Evolutionary conservation across 768 basidiomycete species (phyloP), one percentile per base, ranked within the genome.

Genomic region (Multifurca ochricompacta): DNA sequence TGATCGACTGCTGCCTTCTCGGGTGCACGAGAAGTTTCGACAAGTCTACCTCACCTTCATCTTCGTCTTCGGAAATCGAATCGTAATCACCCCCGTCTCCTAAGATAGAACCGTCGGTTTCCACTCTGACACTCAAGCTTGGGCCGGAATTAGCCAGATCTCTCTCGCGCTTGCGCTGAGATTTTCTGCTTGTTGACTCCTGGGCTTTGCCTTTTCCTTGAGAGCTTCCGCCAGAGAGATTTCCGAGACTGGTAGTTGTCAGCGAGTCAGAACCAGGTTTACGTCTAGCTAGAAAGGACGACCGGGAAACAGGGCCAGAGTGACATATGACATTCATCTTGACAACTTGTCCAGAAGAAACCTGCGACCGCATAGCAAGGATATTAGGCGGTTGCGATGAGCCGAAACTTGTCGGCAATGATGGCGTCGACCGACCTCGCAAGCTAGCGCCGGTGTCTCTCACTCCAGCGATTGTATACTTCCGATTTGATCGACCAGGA

Each of bases 1-100:
- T 78, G 58, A 88, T 87, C 16, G 85, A 87, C 55, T 81, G 76
- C 63, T 89, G 86, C 25, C 86, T 73, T 65, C 81, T 85, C 18
- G 87, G 76, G 7, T 80, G 83, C 25, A 85, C 79, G 32, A 89
- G 78, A 51, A 88, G 74, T 25, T 76, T 75, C 14, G 83, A 81
- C 36, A 88, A 72, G 63, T 81, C 77, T 42, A 87, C 69, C 62
- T 87, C 86, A 14, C 73, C 69, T 16, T 70, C 75, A 36, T 77
- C 79, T 13, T 77, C 75, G 7, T 77, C 76, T 3, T 72, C 72
- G 4, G 43, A 62, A 64, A 59, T 59, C 46, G 51, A 55, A 48
- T 47, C 49, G 42, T 62, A 57, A 51, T 57, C 59, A 50, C 59
- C 56, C 14, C 63, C 51, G 5, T 65, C 56, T 18, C 62, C 59